A percentile compares a stretch with the other conserved stretches of the same genome.
phyloP scores from a whole-genome alignment of 257 asterid genomes.

The Ehretia macrophylla region DNA sequence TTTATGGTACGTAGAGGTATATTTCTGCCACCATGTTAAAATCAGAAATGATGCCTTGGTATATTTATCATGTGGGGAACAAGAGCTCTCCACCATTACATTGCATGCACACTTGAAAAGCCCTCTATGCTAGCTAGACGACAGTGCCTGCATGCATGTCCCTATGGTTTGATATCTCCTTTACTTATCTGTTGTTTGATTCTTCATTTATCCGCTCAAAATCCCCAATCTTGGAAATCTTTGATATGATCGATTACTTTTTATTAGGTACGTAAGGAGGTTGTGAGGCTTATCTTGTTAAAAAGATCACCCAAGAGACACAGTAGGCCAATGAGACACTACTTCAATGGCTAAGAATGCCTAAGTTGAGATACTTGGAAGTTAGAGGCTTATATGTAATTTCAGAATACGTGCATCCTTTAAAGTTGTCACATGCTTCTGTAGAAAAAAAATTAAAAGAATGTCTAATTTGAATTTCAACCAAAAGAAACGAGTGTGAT shows the following conservation, averaged over 20 bases:
- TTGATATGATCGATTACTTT: neutral
- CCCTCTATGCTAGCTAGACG: neutral
- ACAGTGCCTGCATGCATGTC: neutral
- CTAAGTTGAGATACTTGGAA: no score
- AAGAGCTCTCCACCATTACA: constrained; percentile 1
- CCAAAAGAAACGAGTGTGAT: no score
- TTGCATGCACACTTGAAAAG: neutral
- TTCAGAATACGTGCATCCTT: no score
- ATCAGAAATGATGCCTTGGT: neutral
- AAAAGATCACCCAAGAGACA: neutral
- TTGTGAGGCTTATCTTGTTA: no score
- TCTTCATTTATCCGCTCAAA: constrained; percentile 1
- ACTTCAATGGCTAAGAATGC: neutral
- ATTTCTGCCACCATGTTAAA: neutral
- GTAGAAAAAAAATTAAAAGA: no score
- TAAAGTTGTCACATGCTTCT: no score
- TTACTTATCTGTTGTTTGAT: neutral
- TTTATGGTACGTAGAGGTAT: no score
- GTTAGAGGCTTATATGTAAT: no score
- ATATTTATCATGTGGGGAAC: neutral
- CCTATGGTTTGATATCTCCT: neutral
- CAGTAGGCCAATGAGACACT: neutral
- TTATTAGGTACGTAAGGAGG: no score
- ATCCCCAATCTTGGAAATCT: neutral
- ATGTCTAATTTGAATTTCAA: no score